Base-by-base conservation (phyloP, 2,329 filamentous ascomycete genomes). In the Fusarium oligoseptatum region DNA sequence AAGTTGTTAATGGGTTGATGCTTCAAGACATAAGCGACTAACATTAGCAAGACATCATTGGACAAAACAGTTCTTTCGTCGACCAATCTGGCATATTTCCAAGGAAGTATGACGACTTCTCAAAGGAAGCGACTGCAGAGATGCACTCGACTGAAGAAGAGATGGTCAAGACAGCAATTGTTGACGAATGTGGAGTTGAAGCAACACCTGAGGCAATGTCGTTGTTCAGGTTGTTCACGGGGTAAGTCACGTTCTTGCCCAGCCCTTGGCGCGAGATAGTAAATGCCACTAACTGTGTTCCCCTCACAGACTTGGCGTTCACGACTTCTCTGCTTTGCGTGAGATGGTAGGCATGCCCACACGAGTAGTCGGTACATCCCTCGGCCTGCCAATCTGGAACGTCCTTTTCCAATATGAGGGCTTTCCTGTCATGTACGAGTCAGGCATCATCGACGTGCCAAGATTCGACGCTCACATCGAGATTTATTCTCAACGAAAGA, bases 341-440 rank as follows among this genome's bases (percentile, higher is more conserved):
- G 72, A 74, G 17, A 62, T 70, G 10, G 55, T 70, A 1, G 72
- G 72, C 3, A 72, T 74, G 72, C 72, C 72, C 7, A 22, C 24
- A 17, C 12, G 27, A 8, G 72, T 74, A 11, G 27, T 50, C 10
- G 72, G 72, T 10, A 58, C 72, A 15, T 39, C 58, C 8, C 60
- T 74, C 9, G 27, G 43, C 0, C 14, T 74, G 6, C 72, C 72
- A 5, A 68, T 74, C 68, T 83, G 24, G 64, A 79, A n/a, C 27
- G 72, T 74, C 3, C 58, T 74, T 2, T 74, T 74, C n/a, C 64
- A 72, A 27, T 74, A 74, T 22, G 8, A 52, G 6, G 66, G 41
- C n/a, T 91, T 89, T 64, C 83, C 86, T 0, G 83, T 89, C 5
- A 83, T 85, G 11, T 91, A 90, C 70, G 89, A 91, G 73, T 85